Evolutionary conservation across 1,284 basidiomycete genomes (phyloP).

Genomic region (Neotropicomus parvogracilis): DNA sequence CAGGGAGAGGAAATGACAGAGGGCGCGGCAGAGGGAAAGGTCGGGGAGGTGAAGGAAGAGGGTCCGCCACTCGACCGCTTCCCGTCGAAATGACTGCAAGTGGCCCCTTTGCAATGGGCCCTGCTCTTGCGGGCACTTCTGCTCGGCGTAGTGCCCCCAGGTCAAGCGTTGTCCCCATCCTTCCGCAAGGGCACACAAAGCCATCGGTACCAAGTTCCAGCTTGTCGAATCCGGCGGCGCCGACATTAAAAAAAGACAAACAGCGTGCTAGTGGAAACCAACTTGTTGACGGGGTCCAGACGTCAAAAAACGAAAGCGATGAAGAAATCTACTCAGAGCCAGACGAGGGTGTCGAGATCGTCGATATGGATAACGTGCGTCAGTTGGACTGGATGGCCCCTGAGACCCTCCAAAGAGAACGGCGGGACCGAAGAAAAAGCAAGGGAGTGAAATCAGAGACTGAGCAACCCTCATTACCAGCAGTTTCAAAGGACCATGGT

Average conservation of each 20-base stretch:
- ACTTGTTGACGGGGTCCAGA: conserved; percentile 26
- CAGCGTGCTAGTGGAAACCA: conserved; percentile 31
- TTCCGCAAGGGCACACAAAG: conserved; percentile 37
- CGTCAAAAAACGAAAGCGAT: conserved; percentile 42
- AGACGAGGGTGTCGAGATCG: conserved; percentile 81
- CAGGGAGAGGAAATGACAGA: conserved; percentile 41
- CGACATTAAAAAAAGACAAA: conserved; percentile 42
- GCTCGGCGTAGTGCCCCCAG: conserved; percentile 49
- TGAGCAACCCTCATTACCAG: conserved; percentile 36
- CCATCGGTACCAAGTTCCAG: conserved; percentile 45
- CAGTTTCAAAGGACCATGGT: conserved; percentile 37
- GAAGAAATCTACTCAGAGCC: conserved; percentile 82
- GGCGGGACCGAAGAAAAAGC: conserved; percentile 41
- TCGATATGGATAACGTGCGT: conserved; percentile 82
- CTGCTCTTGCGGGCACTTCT: conserved; percentile 57
- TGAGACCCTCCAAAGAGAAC: conserved; percentile 66
- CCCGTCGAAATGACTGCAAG: conserved; percentile 73
- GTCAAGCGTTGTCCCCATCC: conserved; percentile 49
- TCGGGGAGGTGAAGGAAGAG: conserved; percentile 43
- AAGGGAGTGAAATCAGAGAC: conserved; percentile 44
- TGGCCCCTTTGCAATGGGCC: conserved; percentile 82
- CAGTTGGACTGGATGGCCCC: conserved; percentile 88
- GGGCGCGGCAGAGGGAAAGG: conserved; percentile 52
- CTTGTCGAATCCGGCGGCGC: conserved; percentile 42
- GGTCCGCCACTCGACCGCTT: conserved; percentile 48